These are phyloP conservation scores for Vaccinium corymbosum DNA, from an alignment of 148 eudicot species.

Conservation along the genomic window DNA sequence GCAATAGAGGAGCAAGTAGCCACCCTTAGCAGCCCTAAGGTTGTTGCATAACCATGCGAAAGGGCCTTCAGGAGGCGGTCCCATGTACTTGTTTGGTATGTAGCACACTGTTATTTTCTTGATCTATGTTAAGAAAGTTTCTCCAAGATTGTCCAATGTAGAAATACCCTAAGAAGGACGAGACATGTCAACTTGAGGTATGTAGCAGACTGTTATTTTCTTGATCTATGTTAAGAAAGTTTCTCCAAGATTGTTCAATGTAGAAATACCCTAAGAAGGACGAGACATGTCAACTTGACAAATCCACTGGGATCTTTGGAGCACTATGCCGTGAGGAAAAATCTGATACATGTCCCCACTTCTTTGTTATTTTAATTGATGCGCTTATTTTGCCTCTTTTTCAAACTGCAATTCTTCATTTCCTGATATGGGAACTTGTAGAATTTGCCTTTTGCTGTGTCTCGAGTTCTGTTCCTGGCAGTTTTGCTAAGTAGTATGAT, in stretches of 20 bases:
- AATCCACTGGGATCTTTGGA: neutral
- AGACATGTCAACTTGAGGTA: neutral
- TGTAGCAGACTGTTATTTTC: neutral
- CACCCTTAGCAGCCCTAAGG: neutral
- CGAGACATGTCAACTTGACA: neutral
- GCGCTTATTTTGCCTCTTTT: neutral
- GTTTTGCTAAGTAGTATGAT: neutral
- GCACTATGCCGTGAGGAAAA: neutral
- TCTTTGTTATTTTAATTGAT: neutral
- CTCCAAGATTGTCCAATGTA: too few relatives aligned
- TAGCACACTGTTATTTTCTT: neutral
- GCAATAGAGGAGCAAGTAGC: neutral
- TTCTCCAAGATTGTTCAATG: neutral
- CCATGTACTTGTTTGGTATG: neutral
- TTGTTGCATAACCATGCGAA: neutral
- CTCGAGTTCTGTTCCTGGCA: neutral
- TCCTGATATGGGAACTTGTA: neutral
- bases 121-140: neutral
- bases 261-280: neutral
- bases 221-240: neutral
- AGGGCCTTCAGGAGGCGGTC: neutral
- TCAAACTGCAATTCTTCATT: neutral
- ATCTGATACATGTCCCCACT: neutral
- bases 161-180: too few relatives aligned
- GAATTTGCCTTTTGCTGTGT: neutral